These are phyloP conservation scores for Pyracantha coccinea DNA, from an alignment of 331 rosid species.

Conservation along the genomic window DNA sequence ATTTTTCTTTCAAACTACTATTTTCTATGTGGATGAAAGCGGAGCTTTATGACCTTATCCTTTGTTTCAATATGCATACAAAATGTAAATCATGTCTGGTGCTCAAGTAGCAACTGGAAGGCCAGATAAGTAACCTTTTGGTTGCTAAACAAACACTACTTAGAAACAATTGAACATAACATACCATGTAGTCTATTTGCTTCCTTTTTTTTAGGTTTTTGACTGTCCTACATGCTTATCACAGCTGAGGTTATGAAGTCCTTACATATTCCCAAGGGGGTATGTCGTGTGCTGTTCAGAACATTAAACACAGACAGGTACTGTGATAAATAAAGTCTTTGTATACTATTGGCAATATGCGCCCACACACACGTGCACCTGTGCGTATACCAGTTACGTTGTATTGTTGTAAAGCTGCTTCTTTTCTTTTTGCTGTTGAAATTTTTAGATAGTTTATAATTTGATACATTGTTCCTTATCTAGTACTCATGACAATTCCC, in stretches of 20 bases:
- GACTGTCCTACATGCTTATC: neutral
- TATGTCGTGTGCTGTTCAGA: slow-evolving; percentile 64
- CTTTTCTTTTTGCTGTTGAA: neutral
- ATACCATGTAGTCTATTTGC: neutral
- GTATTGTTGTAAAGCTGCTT: neutral
- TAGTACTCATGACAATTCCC: neutral
- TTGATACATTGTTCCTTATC: neutral
- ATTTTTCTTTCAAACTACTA: neutral
- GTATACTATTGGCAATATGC: neutral
- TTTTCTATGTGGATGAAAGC: neutral
- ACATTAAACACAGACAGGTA: slow-evolving; percentile 77
- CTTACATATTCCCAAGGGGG: slow-evolving; percentile 66
- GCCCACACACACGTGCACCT: neutral
- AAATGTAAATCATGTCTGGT: neutral
- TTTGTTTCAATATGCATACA: neutral
- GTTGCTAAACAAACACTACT: neutral
- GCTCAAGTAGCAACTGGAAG: neutral
- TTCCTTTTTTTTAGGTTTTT: neutral
- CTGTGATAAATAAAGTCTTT: neutral
- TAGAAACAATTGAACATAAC: neutral
- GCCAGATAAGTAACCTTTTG: neutral
- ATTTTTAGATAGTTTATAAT: neutral
- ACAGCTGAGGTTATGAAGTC: slow-evolving; percentile 91
- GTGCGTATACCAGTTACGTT: neutral
- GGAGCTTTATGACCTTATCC: neutral